Percentiles rank a stretch among this genome's conserved stretches.
phyloP scores from a whole-genome alignment of 768 basidiomycete species.

The Boletellus ananas region DNA sequence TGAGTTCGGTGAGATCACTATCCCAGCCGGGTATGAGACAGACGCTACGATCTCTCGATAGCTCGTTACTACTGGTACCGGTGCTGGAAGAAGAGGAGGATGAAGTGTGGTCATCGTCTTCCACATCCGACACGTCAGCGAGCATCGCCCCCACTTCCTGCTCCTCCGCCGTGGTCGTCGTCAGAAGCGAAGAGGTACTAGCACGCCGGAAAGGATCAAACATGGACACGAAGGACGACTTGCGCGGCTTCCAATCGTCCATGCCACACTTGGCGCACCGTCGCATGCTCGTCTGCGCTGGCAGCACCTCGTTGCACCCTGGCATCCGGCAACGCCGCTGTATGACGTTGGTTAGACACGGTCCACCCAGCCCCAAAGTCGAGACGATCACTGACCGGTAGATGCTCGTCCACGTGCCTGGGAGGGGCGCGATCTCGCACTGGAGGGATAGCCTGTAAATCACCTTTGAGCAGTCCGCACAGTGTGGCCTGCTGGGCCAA shows the following conservation, averaged over 20 bases:
- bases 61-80: not conserved
- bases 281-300: slow-evolving; percentile 3
- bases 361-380: not conserved
- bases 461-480: not conserved
- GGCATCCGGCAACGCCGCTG: slow-evolving; percentile 17
- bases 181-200: not conserved
- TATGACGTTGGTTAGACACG: not conserved
- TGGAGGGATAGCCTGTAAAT: slow-evolving; percentile 3
- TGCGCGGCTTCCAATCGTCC: slow-evolving; percentile 18
- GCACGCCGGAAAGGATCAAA: not conserved
- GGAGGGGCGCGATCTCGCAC: not conserved
- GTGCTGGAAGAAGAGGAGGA: slow-evolving; percentile 7
- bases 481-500: not conserved
- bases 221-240: not conserved
- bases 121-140: not conserved
- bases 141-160: not conserved
- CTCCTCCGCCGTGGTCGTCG: not conserved
- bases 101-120: not conserved
- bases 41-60: not conserved
- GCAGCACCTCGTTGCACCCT: slow-evolving; percentile 14
- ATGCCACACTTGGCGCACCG: slow-evolving; percentile 20
- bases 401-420: not conserved
- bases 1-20: slow-evolving; percentile 23
- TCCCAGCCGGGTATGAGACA: slow-evolving; percentile 16
- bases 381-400: slow-evolving; percentile 6